These are phyloP conservation scores for Candida sanyaensis DNA, from an alignment of 1,139 yeast species.

Conservation along the genomic window DNA sequence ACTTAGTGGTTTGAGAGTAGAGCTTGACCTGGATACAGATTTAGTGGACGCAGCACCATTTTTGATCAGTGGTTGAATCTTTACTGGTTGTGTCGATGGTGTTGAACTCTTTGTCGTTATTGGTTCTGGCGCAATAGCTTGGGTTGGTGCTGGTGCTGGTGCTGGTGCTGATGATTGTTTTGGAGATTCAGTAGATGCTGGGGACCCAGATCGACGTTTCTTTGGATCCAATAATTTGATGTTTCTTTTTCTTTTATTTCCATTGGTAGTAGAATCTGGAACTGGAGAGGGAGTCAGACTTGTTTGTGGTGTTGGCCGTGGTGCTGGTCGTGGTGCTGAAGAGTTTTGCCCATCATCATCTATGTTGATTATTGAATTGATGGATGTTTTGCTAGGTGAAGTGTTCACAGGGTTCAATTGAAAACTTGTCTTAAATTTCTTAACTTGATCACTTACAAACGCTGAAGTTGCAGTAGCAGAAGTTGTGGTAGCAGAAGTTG, in stretches of 20 bases:
- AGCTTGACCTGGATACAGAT: neutral
- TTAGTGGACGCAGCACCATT: neutral
- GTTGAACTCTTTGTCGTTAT: neutral
- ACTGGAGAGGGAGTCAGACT: slow-evolving; percentile 11
- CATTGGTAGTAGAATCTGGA: neutral
- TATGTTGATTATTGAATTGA: slow-evolving; percentile 37
- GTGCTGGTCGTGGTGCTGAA: slow-evolving; percentile 4
- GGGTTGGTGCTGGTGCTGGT: neutral
- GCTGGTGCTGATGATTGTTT: no score
- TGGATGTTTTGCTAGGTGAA: slow-evolving; percentile 32
- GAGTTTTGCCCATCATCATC: slow-evolving; percentile 25
- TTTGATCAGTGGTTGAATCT: neutral
- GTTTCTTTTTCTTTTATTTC: slow-evolving; percentile 15
- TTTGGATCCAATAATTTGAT: slow-evolving; percentile 5
- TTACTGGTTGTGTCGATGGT: slow-evolving; percentile 1
- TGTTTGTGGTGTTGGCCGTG: slow-evolving; percentile 7
- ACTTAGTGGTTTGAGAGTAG: slow-evolving; percentile 5
- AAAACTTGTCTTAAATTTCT: slow-evolving; percentile 35
- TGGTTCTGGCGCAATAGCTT: neutral
- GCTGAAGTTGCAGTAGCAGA: slow-evolving; percentile 18
- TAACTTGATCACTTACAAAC: slow-evolving; percentile 24
- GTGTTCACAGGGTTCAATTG: slow-evolving; percentile 14
- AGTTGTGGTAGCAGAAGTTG: no score
- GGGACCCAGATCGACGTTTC: slow-evolving; percentile 10
- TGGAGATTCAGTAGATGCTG: slow-evolving; percentile 1